A percentile compares a stretch with the other conserved stretches of the same genome.
Evolutionary conservation across 768 basidiomycete species (phyloP).

Genomic region (Termitomyces sp.): DNA sequence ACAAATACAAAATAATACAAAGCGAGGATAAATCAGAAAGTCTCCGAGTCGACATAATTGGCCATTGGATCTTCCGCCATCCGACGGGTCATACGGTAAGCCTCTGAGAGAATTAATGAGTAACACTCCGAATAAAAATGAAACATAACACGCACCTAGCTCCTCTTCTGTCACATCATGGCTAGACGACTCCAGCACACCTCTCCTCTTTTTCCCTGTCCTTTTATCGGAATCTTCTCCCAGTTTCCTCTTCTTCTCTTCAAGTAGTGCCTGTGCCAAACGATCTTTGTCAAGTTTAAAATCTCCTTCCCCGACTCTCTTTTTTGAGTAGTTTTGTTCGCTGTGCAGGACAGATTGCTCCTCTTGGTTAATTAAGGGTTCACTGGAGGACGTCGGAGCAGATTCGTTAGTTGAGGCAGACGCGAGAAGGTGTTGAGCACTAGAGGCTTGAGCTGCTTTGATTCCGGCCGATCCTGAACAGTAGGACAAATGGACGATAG

Average conservation of each 20-base stretch:
- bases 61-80: slow-evolving; percentile 90
- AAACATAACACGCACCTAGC: slow-evolving; percentile 46
- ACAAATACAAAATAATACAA: slow-evolving; percentile 1
- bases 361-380: slow-evolving; percentile 16
- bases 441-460: slow-evolving; percentile 70
- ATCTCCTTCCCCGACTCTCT: slow-evolving; percentile 77
- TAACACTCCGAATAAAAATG: slow-evolving; percentile 4
- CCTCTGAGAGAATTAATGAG: slow-evolving; percentile 50
- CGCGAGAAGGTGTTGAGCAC: slow-evolving; percentile 59
- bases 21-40: not conserved
- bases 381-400: slow-evolving; percentile 14
- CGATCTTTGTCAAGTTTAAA: slow-evolving; percentile 67
- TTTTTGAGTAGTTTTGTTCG: slow-evolving; percentile 74
- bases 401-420: slow-evolving; percentile 26
- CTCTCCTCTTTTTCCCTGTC: slow-evolving; percentile 54
- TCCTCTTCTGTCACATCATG: slow-evolving; percentile 90
- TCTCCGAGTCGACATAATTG: slow-evolving; percentile 70
- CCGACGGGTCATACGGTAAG: slow-evolving; percentile 77
- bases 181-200: slow-evolving; percentile 39
- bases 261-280: slow-evolving; percentile 63
- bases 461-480: slow-evolving; percentile 87
- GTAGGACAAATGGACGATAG: slow-evolving; percentile 78
- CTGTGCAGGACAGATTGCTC: slow-evolving; percentile 28
- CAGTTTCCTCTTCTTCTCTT: slow-evolving; percentile 76
- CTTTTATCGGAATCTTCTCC: slow-evolving; percentile 55